These are phyloP conservation scores for Chrysoporthe puriensis DNA, from an alignment of 2,329 filamentous ascomycete species.

Conservation along the genomic window DNA sequence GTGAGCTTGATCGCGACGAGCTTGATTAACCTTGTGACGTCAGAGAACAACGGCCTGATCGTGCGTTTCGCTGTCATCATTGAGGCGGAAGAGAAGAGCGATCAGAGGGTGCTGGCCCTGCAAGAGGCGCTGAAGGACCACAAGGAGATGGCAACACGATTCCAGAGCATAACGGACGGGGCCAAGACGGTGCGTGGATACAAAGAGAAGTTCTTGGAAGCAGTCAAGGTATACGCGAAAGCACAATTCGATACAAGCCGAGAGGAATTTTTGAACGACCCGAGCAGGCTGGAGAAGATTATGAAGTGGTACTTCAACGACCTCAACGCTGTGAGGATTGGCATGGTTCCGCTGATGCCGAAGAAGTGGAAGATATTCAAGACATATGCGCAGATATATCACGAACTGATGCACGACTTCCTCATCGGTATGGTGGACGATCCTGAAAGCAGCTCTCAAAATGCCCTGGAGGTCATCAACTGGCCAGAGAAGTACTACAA, in stretches of 20 bases:
- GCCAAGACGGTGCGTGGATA: constrained; percentile 92
- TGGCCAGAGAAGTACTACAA: constrained; percentile 96
- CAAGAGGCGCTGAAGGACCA: constrained; percentile 96
- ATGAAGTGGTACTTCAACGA: constrained; percentile 99
- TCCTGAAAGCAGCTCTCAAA: constrained; percentile 78
- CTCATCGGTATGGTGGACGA: constrained; percentile 83
- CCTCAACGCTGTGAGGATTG: constrained; percentile 89
- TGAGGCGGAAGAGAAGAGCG: constrained; percentile 94
- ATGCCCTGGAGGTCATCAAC: constrained; percentile 89
- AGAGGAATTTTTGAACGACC: constrained; percentile 80
- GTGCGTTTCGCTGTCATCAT: constrained; percentile 91
- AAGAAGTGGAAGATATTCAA: constrained; percentile 96
- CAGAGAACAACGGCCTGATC: constrained; percentile 85
- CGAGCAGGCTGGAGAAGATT: constrained; percentile 80
- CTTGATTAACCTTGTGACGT: constrained; percentile 82
- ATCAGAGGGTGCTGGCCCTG: constrained; percentile 85
- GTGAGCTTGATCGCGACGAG: constrained; percentile 87
- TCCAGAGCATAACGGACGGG: constrained; percentile 93
- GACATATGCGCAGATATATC: constrained; percentile 89
- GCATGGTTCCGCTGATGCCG: constrained; percentile 89
- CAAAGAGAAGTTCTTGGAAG: constrained; percentile 90
- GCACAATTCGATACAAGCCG: constrained; percentile 74
- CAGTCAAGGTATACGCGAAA: constrained; percentile 74
- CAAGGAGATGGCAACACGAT: constrained; percentile 88
- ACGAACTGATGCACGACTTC: constrained; percentile 94